Base-by-base conservation (phyloP, 2,329 filamentous ascomycete species). In the Arthrobotrys megalospora region DNA sequence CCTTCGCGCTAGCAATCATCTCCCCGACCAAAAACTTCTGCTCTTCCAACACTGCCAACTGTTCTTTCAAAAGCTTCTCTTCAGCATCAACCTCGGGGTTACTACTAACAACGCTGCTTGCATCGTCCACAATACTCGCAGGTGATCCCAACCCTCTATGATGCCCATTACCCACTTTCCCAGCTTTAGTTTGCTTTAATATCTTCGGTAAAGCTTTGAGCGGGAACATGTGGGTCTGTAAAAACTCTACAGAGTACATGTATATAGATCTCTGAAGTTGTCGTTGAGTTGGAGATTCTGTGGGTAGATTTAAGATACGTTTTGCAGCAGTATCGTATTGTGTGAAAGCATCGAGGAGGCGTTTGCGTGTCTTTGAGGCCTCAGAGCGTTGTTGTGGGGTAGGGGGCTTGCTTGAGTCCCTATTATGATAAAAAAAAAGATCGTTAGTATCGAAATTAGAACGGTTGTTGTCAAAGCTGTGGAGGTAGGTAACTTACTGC, bases 221-320 rank as follows among this genome's bases (percentile, higher is more conserved):
- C 0, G 94, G 93, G 7, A 97, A 88, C 93, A 97, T 96, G 82
- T 97, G 93, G 3, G 93, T 88, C 82, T 97, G 94, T 3, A 97
- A 85, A 82, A 97, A 97, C 60, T 89, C 88, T 65, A 91, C 93
- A 0, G 94, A 93, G 81, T 94, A 91, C 43, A 91, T 89, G 81
- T 97, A 94, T 11, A 97, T 90, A 2, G 93, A 91, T 82, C 91
- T 92, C 82, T 97, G 94, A 3, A 97, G 86, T 53, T 89, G 88
- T 72, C 90, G 85, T 82, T 97, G 94, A 0, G 92, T 90, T 0
- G 90, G 87, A 60, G 89, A 94, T 3, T 90, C 86, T 0, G 92
- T 92, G 14, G 90, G 91, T 58, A 97, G 85, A 82, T 96, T 93
- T 34, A 94, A 90, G 71, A 97, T 90, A 2, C 94, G 89, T 80